These are phyloP conservation scores for Lophiostoma macrostomum DNA, from an alignment of 495 filamentous ascomycete species.

Conservation along the genomic window DNA sequence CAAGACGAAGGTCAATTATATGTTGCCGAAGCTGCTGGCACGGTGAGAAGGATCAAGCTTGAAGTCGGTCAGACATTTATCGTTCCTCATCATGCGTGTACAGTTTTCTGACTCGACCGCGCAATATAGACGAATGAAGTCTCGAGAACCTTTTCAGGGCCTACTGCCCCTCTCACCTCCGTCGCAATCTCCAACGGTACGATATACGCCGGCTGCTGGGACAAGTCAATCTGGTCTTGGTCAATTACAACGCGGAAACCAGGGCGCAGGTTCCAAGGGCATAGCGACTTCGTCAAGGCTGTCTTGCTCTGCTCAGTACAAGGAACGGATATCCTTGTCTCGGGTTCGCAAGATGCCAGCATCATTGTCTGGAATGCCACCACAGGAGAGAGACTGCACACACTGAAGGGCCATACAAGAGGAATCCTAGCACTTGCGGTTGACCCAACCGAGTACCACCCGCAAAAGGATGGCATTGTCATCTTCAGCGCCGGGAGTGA, in stretches of 20 bases:
- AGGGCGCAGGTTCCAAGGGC: conserved; percentile 64
- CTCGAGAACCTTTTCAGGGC: conserved; percentile 62
- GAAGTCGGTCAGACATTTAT: conserved; percentile 61
- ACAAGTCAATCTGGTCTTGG: conserved; percentile 87
- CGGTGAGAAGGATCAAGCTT: conserved; percentile 66
- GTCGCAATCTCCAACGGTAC: conserved; percentile 64
- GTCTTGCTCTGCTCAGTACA: conserved; percentile 48
- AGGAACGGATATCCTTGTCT: conserved; percentile 68
- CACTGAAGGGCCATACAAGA: conserved; percentile 73
- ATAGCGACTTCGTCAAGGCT: conserved; percentile 87
- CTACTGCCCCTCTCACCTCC: conserved; percentile 73
- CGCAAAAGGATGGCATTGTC: conserved; percentile 44
- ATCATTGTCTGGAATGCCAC: conserved; percentile 78
- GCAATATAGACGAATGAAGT: conserved; percentile 31
- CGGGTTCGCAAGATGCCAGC: conserved; percentile 80
- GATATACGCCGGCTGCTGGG: conserved; percentile 88
- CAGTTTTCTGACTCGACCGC: background rate
- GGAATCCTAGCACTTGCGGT: conserved; percentile 72
- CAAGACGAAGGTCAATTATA: conserved; percentile 59
- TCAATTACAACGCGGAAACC: conserved; percentile 54
- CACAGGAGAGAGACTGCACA: conserved; percentile 64
- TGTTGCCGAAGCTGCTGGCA: conserved; percentile 79
- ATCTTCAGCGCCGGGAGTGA: conserved; percentile 81
- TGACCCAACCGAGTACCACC: conserved; percentile 52
- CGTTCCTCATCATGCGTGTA: background rate